These are phyloP conservation scores for Apiospora rasikravindrae DNA, from an alignment of 2,329 filamentous ascomycete genomes.

Conservation along the genomic window DNA sequence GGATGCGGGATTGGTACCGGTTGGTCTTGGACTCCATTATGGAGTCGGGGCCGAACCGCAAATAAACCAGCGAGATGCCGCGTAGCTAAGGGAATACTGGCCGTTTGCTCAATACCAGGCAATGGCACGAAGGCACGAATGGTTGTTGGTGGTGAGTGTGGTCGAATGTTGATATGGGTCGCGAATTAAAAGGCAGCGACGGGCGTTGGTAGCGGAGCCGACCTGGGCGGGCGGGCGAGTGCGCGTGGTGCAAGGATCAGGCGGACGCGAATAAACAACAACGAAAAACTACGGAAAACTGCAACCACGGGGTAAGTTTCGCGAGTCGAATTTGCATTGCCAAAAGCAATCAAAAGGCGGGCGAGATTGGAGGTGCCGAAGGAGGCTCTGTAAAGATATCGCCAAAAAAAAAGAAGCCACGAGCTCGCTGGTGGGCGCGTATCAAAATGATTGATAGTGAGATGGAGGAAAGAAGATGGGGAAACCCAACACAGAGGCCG, in stretches of 20 bases:
- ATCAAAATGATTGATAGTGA: background rate
- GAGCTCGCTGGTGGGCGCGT: background rate
- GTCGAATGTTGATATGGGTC: background rate
- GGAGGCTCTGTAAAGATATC: background rate
- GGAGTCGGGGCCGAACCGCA: slow-evolving; percentile 10
- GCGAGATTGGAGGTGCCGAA: background rate
- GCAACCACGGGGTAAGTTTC: background rate
- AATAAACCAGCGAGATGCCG: background rate
- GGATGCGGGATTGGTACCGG: slow-evolving; percentile 36
- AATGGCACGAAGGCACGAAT: slow-evolving; percentile 13
- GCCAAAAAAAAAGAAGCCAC: background rate
- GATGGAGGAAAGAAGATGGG: slow-evolving; percentile 16
- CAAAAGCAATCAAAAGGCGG: background rate
- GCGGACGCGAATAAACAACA: slow-evolving; percentile 13
- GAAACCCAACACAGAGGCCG: background rate
- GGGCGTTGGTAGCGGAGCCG: slow-evolving; percentile 4
- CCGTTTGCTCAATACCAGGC: background rate
- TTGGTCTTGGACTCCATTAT: slow-evolving; percentile 19
- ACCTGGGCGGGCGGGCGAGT: background rate
- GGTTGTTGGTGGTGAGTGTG: background rate
- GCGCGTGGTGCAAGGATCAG: slow-evolving; percentile 1
- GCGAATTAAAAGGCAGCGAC: background rate
- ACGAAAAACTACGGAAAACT: background rate
- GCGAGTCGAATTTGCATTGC: background rate
- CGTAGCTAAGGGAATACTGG: background rate